phyloP scores from a whole-genome alignment of 2,329 filamentous ascomycete genomes.

The Beauveria sp. region DNA sequence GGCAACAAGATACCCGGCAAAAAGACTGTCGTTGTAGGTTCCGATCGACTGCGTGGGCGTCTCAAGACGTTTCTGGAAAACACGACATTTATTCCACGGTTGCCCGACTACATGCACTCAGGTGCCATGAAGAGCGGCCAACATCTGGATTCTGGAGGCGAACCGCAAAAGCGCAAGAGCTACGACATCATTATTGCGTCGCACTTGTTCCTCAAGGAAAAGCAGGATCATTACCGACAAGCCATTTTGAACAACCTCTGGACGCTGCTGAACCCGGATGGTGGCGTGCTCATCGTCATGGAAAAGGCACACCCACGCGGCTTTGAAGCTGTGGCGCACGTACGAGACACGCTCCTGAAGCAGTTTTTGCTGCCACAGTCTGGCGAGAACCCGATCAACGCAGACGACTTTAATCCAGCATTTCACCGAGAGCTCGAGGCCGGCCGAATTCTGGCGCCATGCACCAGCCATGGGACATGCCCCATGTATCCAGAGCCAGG shows the following conservation, averaged over 20 bases:
- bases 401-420: slow-evolving; percentile 33
- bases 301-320: slow-evolving; percentile 89
- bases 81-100: slow-evolving; percentile 82
- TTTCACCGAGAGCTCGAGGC: slow-evolving; percentile 41
- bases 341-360: slow-evolving; percentile 69
- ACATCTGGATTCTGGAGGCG: slow-evolving; percentile 49
- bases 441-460: slow-evolving; percentile 63
- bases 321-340: slow-evolving; percentile 85
- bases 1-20: slow-evolving; percentile 53
- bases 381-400: slow-evolving; percentile 25
- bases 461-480: slow-evolving; percentile 81
- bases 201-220: slow-evolving; percentile 69
- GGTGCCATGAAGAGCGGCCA: slow-evolving; percentile 46
- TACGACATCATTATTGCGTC: slow-evolving; percentile 89
- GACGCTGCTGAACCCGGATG: slow-evolving; percentile 74
- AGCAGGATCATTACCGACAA: slow-evolving; percentile 70
- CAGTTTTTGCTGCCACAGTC: slow-evolving; percentile 55
- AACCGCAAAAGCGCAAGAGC: slow-evolving; percentile 58
- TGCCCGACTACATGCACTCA: slow-evolving; percentile 77
- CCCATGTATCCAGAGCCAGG: slow-evolving; percentile 79
- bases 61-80: slow-evolving; percentile 72
- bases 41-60: slow-evolving; percentile 65
- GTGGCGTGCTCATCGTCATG: slow-evolving; percentile 77
- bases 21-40: slow-evolving; percentile 73
- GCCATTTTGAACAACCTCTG: slow-evolving; percentile 81